These are phyloP conservation scores for Funneliformis geosporum DNA, from an alignment of 192 early-diverging fungal genomes.

Conservation along the genomic window DNA sequence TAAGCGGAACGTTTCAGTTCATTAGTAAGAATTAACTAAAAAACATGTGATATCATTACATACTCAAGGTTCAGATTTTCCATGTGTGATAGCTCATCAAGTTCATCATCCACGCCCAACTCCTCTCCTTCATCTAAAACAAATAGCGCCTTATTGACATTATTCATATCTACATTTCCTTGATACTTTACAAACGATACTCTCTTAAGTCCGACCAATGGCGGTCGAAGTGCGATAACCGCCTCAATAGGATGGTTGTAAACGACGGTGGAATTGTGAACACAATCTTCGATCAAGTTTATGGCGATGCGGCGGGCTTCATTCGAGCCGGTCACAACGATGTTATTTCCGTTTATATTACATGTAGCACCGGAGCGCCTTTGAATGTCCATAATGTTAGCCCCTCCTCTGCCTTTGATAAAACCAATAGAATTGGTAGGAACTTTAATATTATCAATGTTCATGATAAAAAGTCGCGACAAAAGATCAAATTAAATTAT, in stretches of 20 bases:
- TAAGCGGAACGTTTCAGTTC: background rate
- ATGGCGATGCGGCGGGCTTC: background rate
- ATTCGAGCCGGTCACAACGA: background rate
- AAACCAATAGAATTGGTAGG: background rate
- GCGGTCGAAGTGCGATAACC: background rate
- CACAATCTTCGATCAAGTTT: background rate
- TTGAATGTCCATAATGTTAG: background rate
- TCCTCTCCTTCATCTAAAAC: slow-evolving; percentile 7
- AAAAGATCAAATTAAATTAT: no score
- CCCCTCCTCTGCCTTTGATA: background rate
- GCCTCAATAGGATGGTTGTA: background rate
- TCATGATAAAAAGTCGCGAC: no score
- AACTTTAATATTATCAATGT: background rate
- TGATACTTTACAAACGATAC: background rate
- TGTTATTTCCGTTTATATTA: background rate
- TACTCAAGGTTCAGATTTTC: background rate
- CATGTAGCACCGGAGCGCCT: background rate
- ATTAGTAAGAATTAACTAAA: background rate
- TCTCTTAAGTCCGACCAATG: background rate
- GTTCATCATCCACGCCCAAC: background rate
- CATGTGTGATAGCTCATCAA: background rate
- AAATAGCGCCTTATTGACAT: background rate
- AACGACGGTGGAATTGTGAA: background rate
- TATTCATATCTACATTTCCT: background rate
- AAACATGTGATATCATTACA: background rate